A percentile compares a stretch with the other conserved stretches of the same genome.
Evolutionary conservation across 192 early-diverging fungal genomes (phyloP).

Genomic region (Chytriomyces confervae): DNA sequence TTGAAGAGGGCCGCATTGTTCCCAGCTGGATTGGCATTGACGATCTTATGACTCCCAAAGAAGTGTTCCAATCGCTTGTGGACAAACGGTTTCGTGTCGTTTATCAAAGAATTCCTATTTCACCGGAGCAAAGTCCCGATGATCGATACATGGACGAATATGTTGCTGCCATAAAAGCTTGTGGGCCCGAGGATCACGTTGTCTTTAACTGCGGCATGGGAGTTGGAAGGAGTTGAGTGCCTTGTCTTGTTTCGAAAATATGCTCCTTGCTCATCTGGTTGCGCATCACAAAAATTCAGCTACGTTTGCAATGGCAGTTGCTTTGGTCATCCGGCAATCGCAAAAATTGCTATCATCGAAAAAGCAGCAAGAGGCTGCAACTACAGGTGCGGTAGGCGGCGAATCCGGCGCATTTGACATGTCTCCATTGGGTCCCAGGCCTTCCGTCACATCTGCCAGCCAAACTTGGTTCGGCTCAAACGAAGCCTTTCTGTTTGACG

Average conservation of each 20-base stretch:
- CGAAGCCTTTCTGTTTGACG: constrained; percentile 30
- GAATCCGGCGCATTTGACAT: constrained; percentile 38
- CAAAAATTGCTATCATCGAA: constrained; percentile 44
- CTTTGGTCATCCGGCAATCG: constrained; percentile 61
- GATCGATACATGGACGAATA: constrained; percentile 69
- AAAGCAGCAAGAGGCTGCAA: constrained; percentile 40
- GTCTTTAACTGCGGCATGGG: constrained; percentile 74
- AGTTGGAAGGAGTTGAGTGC: constrained; percentile 55
- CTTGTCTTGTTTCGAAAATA: neutral
- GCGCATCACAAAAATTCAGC: constrained; percentile 35
- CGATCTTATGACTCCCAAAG: constrained; percentile 60
- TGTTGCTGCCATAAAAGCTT: constrained; percentile 52
- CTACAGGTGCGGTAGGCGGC: constrained; percentile 38
- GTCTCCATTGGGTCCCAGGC: constrained; percentile 1
- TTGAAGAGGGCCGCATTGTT: constrained; percentile 51
- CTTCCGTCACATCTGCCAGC: neutral
- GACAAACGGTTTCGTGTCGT: constrained; percentile 54
- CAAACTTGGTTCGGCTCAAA: neutral
- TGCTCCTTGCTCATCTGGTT: neutral
- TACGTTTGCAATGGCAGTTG: constrained; percentile 66
- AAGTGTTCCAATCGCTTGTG: constrained; percentile 54
- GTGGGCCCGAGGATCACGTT: constrained; percentile 48
- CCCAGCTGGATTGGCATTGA: constrained; percentile 66
- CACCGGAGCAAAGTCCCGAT: constrained; percentile 64
- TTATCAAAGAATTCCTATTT: constrained; percentile 67